Evolutionary conservation across 768 basidiomycete species (phyloP), one percentile per base, ranked within the genome.

Genomic region (Boletus rubescentipes): DNA sequence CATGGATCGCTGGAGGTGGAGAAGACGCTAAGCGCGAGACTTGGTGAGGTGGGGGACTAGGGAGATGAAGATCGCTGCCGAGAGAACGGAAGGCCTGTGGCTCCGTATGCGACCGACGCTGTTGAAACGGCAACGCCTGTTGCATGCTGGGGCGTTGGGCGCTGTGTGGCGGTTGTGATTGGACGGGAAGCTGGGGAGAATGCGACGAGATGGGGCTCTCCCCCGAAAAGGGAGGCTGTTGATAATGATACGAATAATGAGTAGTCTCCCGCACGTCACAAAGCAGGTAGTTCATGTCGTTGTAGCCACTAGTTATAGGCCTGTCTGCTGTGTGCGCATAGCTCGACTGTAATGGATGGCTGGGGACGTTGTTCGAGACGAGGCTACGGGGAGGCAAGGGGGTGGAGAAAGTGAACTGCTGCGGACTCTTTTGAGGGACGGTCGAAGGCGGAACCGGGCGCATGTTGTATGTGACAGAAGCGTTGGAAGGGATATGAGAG

Each of bases 31-130:
- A 69, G 38, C 80, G 79, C 29, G 75, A 62, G 38, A 63, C 65
- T 49, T 67, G 70, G 32, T 74, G 71, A 32, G 77, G 77, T 12
- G 72, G 59, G 26, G 78, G 75, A 56, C 77, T 75, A 12, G 78
- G 74, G 52, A 79, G 77, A 65, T 79, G 81, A 53, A 78, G 77
- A 57, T 77, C 77, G 54, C 79, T 75, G 30, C 73, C 73, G 46
- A 79, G 70, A 35, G 79, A 71, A 51, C 71, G 72, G 66, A 76
- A 82, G 16, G 75, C 75, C 58, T 81, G 81, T 21, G 83, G 77
- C 43, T 85, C 85, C 30, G 81, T 82, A 46, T 80, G 72, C 36
- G 83, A 75, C 46, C 85, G 78, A 55, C 84, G 77, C 59, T 81
- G 82, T 37, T 77, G 75, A 63, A 79, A 86, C 14, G 80, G 70